Conservation (phyloP, 441 rosid genomes). For the Brassica balearica region DNA sequence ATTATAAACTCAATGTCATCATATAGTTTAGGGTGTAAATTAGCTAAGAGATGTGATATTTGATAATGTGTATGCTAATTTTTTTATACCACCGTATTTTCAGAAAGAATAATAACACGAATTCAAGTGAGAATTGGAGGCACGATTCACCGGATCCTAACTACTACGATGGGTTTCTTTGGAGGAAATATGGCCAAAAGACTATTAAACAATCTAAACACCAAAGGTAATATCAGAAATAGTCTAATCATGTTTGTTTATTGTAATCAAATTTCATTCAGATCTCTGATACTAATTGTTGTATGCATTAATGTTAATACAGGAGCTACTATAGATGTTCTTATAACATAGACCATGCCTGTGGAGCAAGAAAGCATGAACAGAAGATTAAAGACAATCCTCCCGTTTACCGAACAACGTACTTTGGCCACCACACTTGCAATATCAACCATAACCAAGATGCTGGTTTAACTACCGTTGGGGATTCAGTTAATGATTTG, state of each 20-base stretch:
- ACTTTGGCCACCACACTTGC: constrained; percentile 43
- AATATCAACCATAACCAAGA: constrained; percentile 21
- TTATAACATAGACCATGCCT: constrained; percentile 38
- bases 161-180: constrained; percentile 38
- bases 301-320: background rate
- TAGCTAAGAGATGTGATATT: background rate
- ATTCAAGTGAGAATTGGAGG: constrained; percentile 32
- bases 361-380: constrained; percentile 42
- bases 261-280: background rate
- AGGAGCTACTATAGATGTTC: constrained; percentile 46
- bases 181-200: constrained; percentile 46
- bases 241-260: background rate
- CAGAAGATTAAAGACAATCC: constrained; percentile 43
- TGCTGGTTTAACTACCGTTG: background rate
- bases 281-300: constrained; percentile 10
- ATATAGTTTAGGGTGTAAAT: background rate
- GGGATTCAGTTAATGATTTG: constrained; percentile 21
- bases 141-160: constrained; percentile 42
- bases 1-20: background rate
- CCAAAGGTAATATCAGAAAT: constrained; percentile 32
- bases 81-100: background rate
- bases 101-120: constrained; percentile 30
- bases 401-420: constrained; percentile 46
- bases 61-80: constrained; percentile 8
- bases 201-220: constrained; percentile 17